Base-by-base conservation (phyloP, 2,329 filamentous ascomycete genomes). In the Arachnomyces sp. region DNA sequence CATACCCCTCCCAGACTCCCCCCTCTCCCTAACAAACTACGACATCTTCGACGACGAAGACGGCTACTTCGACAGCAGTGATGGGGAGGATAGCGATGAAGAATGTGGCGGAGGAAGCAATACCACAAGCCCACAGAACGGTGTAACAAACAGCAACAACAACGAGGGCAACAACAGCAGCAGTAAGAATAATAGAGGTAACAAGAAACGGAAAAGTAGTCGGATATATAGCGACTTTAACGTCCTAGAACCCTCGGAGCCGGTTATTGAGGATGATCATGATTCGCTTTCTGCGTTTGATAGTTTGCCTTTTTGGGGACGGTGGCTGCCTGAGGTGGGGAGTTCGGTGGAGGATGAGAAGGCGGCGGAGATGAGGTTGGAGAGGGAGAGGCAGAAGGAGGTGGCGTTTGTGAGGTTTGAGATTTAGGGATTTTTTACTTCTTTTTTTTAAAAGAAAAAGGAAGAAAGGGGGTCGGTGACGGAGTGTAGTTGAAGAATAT, bases 1-100 rank as follows among this genome's bases (percentile, higher is more conserved):
- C 41, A 41, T 57, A 7, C 60, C 63, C 0, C 45, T 60, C 4
- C 56, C 58, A 7, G 60, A 61, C 1, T 64, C 61, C 2, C 62
- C 64, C 2, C 52, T 67, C 7, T 59, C 62, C 3, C 49, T 66
- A 2, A 65, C 59, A n/a, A 67, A 66, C 43, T 68, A 68, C 47
- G 66, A 67, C 41, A 60, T 60, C 7, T 55, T 68, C 17, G 65
- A 68, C 36, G 38, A 53, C 2, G 62, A 67, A 31, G 61, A 61
- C 14, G 52, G 56, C 14, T 42, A 40, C n/a, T 44, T 44, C 29
- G 42, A 44, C 31, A 36, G 33, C n/a, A 38, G 28, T 14, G 36
- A 31, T 17, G 28, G 28, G 7, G 28, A 31, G 9, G 33, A 46
- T 14, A 36, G 35, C 34, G 45, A 50, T 14, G 36, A 38, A 4